Percentiles rank a stretch among this genome's conserved stretches.
phyloP scores from a whole-genome alignment of 208 protist species.

The Leishmania lainsoni region DNA sequence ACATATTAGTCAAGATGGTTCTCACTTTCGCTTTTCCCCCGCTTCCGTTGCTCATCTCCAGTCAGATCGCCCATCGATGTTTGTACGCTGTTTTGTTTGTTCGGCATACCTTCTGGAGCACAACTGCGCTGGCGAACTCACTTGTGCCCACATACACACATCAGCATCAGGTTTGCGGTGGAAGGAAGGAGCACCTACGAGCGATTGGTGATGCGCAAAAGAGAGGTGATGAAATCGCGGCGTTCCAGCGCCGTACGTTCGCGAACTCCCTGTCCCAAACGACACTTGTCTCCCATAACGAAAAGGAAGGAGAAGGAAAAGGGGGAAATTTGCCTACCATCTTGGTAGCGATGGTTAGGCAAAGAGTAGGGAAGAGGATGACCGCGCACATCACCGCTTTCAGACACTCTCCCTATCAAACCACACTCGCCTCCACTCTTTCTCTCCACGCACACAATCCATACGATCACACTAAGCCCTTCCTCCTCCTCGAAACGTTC shows the following conservation, averaged over 20 bases:
- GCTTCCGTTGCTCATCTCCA: not conserved
- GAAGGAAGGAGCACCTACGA: not conserved
- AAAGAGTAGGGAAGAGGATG: not conserved
- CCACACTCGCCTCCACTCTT: not conserved
- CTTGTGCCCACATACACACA: not conserved
- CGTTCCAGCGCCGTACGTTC: not conserved
- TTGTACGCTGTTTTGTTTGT: not conserved
- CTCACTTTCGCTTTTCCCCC: not conserved
- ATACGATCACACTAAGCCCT: not conserved
- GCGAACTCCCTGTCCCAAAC: not conserved
- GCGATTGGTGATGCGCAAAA: not conserved
- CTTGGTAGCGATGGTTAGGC: not conserved
- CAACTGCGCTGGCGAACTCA: not conserved
- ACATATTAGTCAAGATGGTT: not conserved
- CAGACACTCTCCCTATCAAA: not conserved
- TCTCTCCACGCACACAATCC: not conserved
- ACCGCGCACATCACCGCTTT: not conserved
- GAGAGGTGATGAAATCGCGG: not conserved
- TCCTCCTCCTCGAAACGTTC: not conserved
- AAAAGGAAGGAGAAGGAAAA: not conserved
- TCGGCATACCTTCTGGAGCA: not conserved
- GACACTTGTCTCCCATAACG: not conserved
- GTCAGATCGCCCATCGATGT: not conserved
- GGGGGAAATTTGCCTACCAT: not conserved
- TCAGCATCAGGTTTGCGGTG: not conserved